Conservation (phyloP, 352 stramenopile species). For the Aphanomyces invadans region DNA sequence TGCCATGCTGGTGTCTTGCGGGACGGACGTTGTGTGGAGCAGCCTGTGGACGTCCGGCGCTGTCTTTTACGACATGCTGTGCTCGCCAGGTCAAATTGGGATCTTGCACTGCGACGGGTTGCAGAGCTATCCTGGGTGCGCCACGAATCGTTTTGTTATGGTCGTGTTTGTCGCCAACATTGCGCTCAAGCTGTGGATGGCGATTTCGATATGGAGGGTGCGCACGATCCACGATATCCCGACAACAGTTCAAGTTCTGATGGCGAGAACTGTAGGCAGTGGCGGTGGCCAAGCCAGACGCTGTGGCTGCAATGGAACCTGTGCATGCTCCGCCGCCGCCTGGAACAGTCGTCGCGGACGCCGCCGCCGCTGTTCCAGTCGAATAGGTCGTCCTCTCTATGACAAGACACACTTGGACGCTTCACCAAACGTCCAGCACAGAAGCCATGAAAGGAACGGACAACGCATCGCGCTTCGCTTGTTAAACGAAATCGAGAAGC, state of each 20-base stretch:
- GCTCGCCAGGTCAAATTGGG: slow-evolving; percentile 26
- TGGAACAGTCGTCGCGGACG: not conserved
- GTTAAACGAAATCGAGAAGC: slow-evolving; percentile 9
- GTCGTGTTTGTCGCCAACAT: slow-evolving; percentile 54
- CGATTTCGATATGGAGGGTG: slow-evolving; percentile 35
- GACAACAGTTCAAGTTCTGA: not conserved
- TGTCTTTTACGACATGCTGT: slow-evolving; percentile 77
- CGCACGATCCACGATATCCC: not conserved
- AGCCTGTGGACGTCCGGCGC: slow-evolving; percentile 56
- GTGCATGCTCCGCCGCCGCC: not conserved
- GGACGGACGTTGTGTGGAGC: slow-evolving; percentile 70
- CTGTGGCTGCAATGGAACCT: not conserved
- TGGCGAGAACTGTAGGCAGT: not conserved
- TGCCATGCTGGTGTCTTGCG: slow-evolving; percentile 42
- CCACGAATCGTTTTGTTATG: slow-evolving; percentile 61
- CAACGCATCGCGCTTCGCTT: too few species aligned
- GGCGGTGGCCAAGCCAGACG: not conserved
- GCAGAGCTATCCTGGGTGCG: slow-evolving; percentile 48
- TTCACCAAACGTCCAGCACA: not conserved
- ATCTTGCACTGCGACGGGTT: slow-evolving; percentile 21
- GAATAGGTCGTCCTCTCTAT: not conserved
- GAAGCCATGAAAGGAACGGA: too few species aligned
- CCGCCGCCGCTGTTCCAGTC: not conserved
- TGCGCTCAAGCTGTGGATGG: slow-evolving; percentile 40
- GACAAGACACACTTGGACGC: too few species aligned